Evolutionary conservation across 352 stramenopile species (phyloP), one percentile per base, ranked within the genome.

Genomic region (Pythium brachiatum): DNA sequence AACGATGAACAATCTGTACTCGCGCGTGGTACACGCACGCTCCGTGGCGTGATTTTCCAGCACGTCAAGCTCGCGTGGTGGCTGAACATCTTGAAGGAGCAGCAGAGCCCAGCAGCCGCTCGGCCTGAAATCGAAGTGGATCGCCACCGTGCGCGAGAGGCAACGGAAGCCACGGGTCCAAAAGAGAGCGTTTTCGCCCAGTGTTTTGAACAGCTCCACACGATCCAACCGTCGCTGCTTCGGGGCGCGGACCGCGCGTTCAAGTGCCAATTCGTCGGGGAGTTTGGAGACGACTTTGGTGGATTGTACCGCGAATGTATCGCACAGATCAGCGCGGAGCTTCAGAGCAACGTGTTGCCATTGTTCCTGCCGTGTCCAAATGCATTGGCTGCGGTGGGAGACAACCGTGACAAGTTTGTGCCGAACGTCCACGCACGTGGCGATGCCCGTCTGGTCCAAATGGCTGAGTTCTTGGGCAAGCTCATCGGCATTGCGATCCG

Each of bases 401-500:
- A 95, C 50, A 97, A 98, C 53, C 86, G 88, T 11, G 94, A 98
- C 62, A 64, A 87, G 38, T 94, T 89, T 57, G 81, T 95, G 7
- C 85, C 85, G 0, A 94, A 93, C 46, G 74, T 78, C 2, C 78
- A 90, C 41, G 53, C 89, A 21, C 73, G 75, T 27, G 67, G 60
- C 18, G 74, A 86, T 48, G 59, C 74, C 18, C 73, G 77, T 12
- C 74, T 86, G 8, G 67, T 95, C 0, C 75, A 89, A 23, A 98
- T 98, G 92, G 92, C 94, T 38, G 85, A 96, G 60, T 98, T 98
- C 63, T 76, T 98, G 15, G 95, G 95, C 16, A 97, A 98, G 62
- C 76, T 98, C 18, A 96, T 97, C 60, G 95, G 94, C 21, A 91
- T 98, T 47, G 91, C 92, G 21, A 87, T 98, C 32, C 90, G 95